Base-by-base conservation (phyloP, 371 early-diverging fungal species). In the Cladochytrium tenue region DNA sequence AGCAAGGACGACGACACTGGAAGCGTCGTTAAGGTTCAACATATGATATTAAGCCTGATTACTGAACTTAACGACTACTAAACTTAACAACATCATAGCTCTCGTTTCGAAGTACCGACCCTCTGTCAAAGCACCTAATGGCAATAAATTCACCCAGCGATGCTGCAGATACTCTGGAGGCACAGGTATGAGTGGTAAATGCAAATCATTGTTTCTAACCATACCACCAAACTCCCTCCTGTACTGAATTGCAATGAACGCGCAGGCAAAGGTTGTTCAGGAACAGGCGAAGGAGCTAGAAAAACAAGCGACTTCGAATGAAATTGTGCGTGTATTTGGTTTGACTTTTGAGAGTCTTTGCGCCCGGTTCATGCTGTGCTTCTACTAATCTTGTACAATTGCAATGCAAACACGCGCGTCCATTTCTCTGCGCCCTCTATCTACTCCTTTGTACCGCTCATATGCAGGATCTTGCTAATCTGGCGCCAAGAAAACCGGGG, bases 401-500 rank as follows among this genome's bases (percentile, higher is more conserved):
- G n/a, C n/a, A n/a, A n/a, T n/a, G n/a, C n/a, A n/a, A n/a, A n/a
- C n/a, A n/a, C n/a, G n/a, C n/a, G n/a, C n/a, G n/a, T n/a, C n/a
- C n/a, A n/a, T n/a, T n/a, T n/a, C n/a, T n/a, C n/a, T n/a, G n/a
- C n/a, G n/a, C n/a, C n/a, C n/a, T n/a, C n/a, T n/a, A n/a, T n/a
- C n/a, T n/a, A n/a, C n/a, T n/a, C n/a, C n/a, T n/a, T n/a, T n/a
- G n/a, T 27, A 10, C 26, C 55, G 25, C 15, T 20, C 3, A 35
- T 32, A 10, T 20, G 4, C 33, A 70, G 70, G 71, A 70, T 51
- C 52, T 70, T 13, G 23, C 63, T 1, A 57, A 56, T 5, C 65
- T 70, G 4, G 71, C 64, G n/a, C 71, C 71, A 26, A 17, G 50
- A 30, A 70, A 70, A 30, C 66, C 71, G 17, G 71, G 66, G 52